Conservation (phyloP, 371 early-diverging fungal genomes). For the Smittium culicis region DNA sequence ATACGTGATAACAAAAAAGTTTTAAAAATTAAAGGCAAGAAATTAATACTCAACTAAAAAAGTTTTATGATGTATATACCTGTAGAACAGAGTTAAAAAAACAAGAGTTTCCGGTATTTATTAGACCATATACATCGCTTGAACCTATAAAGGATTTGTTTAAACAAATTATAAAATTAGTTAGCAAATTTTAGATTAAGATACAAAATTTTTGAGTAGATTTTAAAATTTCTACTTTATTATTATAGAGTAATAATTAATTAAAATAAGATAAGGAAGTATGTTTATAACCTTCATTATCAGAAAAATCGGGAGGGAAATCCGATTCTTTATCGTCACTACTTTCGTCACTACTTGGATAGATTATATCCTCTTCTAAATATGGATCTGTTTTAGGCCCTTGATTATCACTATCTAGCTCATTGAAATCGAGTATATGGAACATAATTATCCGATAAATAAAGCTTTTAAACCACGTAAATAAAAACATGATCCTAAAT, state of each 20-base stretch:
- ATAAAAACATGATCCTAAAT: no score
- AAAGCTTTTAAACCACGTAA: neutral
- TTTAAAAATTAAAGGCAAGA: no score
- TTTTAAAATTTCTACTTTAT: no score
- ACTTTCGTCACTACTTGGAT: neutral
- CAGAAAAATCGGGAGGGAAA: neutral
- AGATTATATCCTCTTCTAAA: neutral
- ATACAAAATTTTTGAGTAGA: no score
- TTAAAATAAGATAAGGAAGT: neutral
- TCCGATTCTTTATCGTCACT: neutral
- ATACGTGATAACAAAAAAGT: no score
- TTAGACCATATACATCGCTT: conserved; percentile 42
- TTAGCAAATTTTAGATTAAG: no score
- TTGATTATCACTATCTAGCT: neutral
- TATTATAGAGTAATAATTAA: neutral
- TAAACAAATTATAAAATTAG: neutral
- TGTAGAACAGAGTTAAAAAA: conserved; percentile 86
- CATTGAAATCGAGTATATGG: neutral
- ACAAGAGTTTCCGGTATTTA: conserved; percentile 87
- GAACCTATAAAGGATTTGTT: neutral
- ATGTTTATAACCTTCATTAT: neutral
- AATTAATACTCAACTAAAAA: no score
- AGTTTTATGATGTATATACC: no score
- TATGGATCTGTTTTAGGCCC: neutral
- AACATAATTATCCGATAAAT: neutral